Base-by-base conservation (phyloP, 2,329 filamentous ascomycete species). In the Paramyrothecium sp. region DNA sequence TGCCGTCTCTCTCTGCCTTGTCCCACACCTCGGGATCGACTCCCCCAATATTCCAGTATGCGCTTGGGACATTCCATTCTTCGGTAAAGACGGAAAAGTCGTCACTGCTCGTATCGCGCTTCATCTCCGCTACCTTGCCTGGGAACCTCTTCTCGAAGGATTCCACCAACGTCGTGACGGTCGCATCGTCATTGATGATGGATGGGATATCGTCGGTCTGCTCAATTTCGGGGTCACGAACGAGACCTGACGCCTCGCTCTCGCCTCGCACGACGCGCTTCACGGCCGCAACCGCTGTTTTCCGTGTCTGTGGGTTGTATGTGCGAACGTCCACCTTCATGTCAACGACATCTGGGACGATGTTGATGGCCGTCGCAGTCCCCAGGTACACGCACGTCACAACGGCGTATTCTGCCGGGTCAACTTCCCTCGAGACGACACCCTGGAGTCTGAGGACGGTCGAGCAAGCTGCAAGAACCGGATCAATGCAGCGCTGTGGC, bases 251-350 rank as follows among this genome's bases (percentile, higher is more conserved):
- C 0, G 84, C 85, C 4, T 69, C 57, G 22, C 79, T 80, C 61
- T 89, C 86, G 0, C 81, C 80, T 13, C 79, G 70, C 0, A 88
- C 75, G 13, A 82, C 75, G 1, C 73, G 65, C 54, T 67, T 63
- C 13, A 81, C 75, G 0, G 73, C 63, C 1, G 63, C 62, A 11
- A 75, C 53, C 0, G 81, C 64, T 2, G 65, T 67, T 11, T 72
- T 65, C 0, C 77, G 69, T 0, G 71, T 71, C 0, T 67, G 66
- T 0, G 60, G 56, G 0, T 65, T 64, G 7, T 71, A 72, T 3
- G 69, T 74, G 13, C 78, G 69, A 0, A 79, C 72, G 55, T 75
- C 74, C 4, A 82, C 57, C 16, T 73, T 69, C 2, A 82, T 56
- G 8, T 72, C 69, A 2, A 75, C 70, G 1, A 68, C 60, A 54